Percentiles rank a stretch among this genome's conserved stretches.
Evolutionary conservation across 2,329 filamentous ascomycete genomes (phyloP).

Genomic region (Fusarium nurragi): DNA sequence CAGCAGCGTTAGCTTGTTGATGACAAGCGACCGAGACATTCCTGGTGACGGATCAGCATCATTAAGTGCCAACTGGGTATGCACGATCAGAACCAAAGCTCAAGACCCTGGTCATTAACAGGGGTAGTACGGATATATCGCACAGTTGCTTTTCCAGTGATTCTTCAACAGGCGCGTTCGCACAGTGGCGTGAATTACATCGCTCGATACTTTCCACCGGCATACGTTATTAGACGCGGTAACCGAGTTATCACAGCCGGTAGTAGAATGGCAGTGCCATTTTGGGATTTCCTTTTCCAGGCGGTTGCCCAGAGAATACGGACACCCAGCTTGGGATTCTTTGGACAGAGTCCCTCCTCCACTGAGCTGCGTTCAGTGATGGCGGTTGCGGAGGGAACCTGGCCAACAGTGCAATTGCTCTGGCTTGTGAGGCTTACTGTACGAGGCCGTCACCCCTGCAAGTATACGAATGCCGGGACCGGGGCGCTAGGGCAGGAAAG

Average conservation of each 20-base stretch:
- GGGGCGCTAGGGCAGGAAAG: slow-evolving; percentile 28
- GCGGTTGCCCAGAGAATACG: not conserved
- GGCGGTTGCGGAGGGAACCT: slow-evolving; percentile 13
- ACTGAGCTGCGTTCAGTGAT: slow-evolving; percentile 23
- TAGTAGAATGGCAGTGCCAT: not conserved
- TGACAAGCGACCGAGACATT: slow-evolving; percentile 29
- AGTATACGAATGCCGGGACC: slow-evolving; percentile 35
- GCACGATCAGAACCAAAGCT: slow-evolving; percentile 21
- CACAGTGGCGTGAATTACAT: slow-evolving; percentile 9
- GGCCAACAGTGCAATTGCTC: slow-evolving; percentile 6
- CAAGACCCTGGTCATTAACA: slow-evolving; percentile 4
- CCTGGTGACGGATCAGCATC: slow-evolving; percentile 16
- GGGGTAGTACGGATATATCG: not conserved
- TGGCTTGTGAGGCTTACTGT: slow-evolving; percentile 32
- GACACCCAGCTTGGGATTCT: not conserved
- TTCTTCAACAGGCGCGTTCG: slow-evolving; percentile 6
- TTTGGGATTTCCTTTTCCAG: not conserved
- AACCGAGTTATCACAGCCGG: not conserved
- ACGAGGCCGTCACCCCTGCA: slow-evolving; percentile 32
- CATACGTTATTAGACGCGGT: not conserved
- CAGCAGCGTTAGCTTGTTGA: slow-evolving; percentile 17
- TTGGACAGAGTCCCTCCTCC: slow-evolving; percentile 16
- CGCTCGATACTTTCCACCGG: slow-evolving; percentile 11
- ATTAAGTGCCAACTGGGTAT: slow-evolving; percentile 17
- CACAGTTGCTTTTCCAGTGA: not conserved